phyloP scores from a whole-genome alignment of 768 basidiomycete genomes.

The Termitomyces sp. region DNA sequence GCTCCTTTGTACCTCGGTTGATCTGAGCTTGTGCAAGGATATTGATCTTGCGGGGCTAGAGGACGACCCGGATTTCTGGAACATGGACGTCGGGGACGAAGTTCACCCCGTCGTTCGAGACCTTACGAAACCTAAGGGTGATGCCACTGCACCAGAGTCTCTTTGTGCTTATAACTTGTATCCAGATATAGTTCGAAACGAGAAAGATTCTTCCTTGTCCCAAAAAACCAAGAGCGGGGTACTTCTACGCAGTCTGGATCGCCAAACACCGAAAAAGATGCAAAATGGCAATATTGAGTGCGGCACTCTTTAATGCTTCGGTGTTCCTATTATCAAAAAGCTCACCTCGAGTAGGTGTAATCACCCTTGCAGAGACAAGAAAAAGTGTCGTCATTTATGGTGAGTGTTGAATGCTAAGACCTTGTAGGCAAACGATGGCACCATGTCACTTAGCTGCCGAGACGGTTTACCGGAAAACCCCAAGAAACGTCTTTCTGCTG shows the following conservation, averaged over 20 bases:
- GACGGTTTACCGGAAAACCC: slow-evolving; percentile 58
- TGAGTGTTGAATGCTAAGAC: slow-evolving; percentile 20
- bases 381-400: slow-evolving; percentile 73
- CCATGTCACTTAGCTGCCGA: slow-evolving; percentile 46
- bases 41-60: slow-evolving; percentile 62
- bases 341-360: slow-evolving; percentile 51
- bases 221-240: not conserved
- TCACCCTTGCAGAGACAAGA: slow-evolving; percentile 76
- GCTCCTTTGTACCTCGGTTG: not conserved
- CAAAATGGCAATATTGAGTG: slow-evolving; percentile 64
- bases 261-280: slow-evolving; percentile 29
- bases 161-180: not conserved
- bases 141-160: not conserved
- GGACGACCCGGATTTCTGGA: slow-evolving; percentile 66
- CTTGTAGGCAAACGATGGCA: not conserved
- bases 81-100: slow-evolving; percentile 34
- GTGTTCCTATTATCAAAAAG: not conserved
- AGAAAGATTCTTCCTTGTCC: not conserved
- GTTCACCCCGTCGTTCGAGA: slow-evolving; percentile 25
- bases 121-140: slow-evolving; percentile 24
- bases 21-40: slow-evolving; percentile 36
- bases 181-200: not conserved
- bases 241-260: slow-evolving; percentile 1
- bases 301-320: slow-evolving; percentile 11
- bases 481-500: slow-evolving; percentile 16